Evolutionary conservation across 805 yeast species (phyloP), one percentile per base, ranked within the genome.

Genomic region (Starmera dryadoides): DNA sequence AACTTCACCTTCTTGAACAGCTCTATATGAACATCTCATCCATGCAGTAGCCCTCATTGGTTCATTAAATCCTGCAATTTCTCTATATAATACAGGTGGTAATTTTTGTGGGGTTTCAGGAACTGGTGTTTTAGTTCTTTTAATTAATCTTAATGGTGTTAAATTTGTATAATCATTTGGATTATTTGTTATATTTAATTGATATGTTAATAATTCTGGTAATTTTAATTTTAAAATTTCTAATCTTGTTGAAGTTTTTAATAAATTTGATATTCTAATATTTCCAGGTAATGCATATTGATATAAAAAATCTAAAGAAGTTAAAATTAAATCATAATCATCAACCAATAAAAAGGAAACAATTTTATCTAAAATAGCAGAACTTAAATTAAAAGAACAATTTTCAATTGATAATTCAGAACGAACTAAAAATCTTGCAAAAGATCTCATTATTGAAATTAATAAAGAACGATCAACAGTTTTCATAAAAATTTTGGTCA

Each of bases 11-110:
- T 72, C 78, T 10, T 74, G 66, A 34, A 70, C 77, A 4, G 94
- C 87, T 50, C 81, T 88, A 62, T 88, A 93, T 48, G 91, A 82
- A 49, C 95, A 81, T 49, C 96, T 76, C 69, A 93, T 80, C 98
- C 98, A 93, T 23, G 87, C 74, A 5, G 95, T 86, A 0, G 98
- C 96, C 45, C 98, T 72, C 42, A 78, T 72, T 2, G 98, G 98
- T 61, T 93, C 98, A 11, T 79, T 73, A 39, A 88, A 63, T 22
- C 67, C 63, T 35, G 82, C 66, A 29, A 93, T 70, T 33, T 80
- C 74, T n/a, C 68, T 62, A 45, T 77, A 71, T 29, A 87, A 66
- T 4, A 69, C 69, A 2, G 63, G 63, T 3, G 81, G 69, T 26
- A 86, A 63, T 19, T 57, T 62, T 3, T 95, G 89, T 4, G 88